phyloP scores from a whole-genome alignment of 78 protist species.

The Planoprotostelium fungivorum region DNA sequence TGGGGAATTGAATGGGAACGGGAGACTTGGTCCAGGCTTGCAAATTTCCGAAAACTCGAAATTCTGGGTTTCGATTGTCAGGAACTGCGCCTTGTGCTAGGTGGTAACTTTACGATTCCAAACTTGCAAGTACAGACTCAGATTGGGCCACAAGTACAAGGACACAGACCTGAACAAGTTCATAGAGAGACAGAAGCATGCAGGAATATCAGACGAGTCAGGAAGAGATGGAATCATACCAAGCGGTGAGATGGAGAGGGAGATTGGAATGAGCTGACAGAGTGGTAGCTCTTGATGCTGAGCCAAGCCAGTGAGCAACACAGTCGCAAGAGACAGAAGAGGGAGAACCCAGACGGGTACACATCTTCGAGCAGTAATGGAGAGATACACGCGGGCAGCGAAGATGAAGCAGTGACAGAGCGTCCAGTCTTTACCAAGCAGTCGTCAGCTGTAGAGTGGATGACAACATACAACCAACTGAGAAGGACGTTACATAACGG shows the following conservation, averaged over 20 bases:
- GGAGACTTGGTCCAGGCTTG: not conserved
- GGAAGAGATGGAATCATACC: not conserved
- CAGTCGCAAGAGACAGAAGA: not conserved
- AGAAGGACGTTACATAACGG: not conserved
- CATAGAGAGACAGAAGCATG: not conserved
- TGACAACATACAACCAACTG: not conserved
- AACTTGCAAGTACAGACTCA: too few relatives aligned
- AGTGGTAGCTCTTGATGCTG: not conserved
- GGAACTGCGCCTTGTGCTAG: not conserved
- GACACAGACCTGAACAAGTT: not conserved
- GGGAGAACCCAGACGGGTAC: not conserved
- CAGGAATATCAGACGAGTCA: not conserved
- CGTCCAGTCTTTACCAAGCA: not conserved
- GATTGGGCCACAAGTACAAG: too few relatives aligned
- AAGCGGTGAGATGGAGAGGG: not conserved
- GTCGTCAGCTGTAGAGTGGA: not conserved
- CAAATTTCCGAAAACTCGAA: too few relatives aligned
- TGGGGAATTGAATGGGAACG: not conserved
- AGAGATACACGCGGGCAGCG: not conserved
- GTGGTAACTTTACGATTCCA: not conserved
- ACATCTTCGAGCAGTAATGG: not conserved
- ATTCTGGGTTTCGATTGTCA: not conserved
- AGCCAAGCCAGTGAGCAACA: not conserved
- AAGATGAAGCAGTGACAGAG: not conserved
- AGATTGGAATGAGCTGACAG: not conserved